A percentile compares a stretch with the other conserved stretches of the same genome.
Conservation (phyloP, 352 stramenopile species). For the Phytopythium delawarense region DNA sequence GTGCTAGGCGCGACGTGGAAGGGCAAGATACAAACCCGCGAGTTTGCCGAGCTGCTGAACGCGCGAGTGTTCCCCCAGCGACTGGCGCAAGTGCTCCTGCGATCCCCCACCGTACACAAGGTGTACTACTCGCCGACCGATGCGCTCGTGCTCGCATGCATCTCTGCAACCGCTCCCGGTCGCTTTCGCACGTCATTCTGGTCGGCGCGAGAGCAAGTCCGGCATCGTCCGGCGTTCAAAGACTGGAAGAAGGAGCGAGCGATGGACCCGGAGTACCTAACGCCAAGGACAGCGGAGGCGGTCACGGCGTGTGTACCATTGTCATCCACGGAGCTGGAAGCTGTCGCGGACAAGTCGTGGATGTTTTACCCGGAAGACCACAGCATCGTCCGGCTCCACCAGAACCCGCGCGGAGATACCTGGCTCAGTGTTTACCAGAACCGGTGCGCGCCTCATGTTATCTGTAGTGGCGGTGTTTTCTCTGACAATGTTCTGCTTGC, state of each 20-base stretch:
- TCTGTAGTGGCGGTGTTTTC: background rate
- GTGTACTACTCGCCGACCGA: constrained; percentile 57
- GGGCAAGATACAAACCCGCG: constrained; percentile 41
- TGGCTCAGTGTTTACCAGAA: constrained; percentile 71
- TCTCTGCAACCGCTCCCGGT: constrained; percentile 45
- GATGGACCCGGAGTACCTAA: constrained; percentile 48
- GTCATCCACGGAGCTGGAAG: constrained; percentile 39
- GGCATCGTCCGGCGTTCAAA: constrained; percentile 60
- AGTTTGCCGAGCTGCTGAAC: constrained; percentile 32
- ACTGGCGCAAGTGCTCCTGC: constrained; percentile 38
- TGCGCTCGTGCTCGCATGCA: constrained; percentile 42
- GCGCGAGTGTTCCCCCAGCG: constrained; percentile 53
- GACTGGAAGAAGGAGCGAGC: constrained; percentile 51
- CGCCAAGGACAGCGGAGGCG: constrained; percentile 45
- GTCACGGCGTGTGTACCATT: constrained; percentile 42
- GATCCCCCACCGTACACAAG: constrained; percentile 31
- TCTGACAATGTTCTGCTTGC: background rate
- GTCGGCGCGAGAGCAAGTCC: constrained; percentile 54
- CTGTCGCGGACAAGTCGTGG: constrained; percentile 40
- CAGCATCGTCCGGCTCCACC: constrained; percentile 47
- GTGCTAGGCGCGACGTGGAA: constrained; percentile 46
- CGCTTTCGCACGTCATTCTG: constrained; percentile 41
- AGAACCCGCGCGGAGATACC: constrained; percentile 28
- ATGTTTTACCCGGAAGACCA: constrained; percentile 68
- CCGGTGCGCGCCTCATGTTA: constrained; percentile 18